Evolutionary conservation across 768 basidiomycete genomes (phyloP), one percentile per base, ranked within the genome.

Genomic region (Macrolepiota fuliginosa): DNA sequence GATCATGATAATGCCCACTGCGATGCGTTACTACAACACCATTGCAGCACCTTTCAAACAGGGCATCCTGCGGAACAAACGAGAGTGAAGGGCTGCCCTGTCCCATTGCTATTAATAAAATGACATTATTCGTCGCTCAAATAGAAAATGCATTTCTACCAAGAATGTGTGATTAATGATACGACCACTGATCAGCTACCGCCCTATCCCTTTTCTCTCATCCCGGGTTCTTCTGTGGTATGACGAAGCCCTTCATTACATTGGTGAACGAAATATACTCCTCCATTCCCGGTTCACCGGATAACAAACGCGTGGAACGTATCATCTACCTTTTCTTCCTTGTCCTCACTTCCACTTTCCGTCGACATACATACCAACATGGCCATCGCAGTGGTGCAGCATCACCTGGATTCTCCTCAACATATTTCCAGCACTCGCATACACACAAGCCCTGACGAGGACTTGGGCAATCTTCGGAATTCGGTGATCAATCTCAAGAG

Each of bases 341-440:
- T 76, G 22, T 83, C 79, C 19, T 84, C 78, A 54, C 77, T 76
- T 51, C 55, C 58, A 32, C 55, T 75, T 53, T 83, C 81, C 27
- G 75, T 70, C 52, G 75, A 75, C 54, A 76, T 73, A n/a, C n/a
- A n/a, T n/a, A 64, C 88, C 88, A 63, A 95, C 81, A 70, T 98
- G 96, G 70, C 98, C 96, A 58, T 91, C 92, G 69, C 96, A 98
- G 64, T 94, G 84, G 64, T 97, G 94, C 7, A 98, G 82, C 85
- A 98, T 90, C 36, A 82, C 78, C 72, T 98, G 97, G 17, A 99
- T 83, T n/a, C n/a, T n/a, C 73, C 92, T 92, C 49, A 99, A 78
- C 1, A 98, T 97, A 69, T 97, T 96, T 39, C 96, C 94, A 0
- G 94, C 95, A 22, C 95, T 96, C 2, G 95, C 96, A 71, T 90